These are phyloP conservation scores for Colletotrichum filicis DNA, from an alignment of 2,329 filamentous ascomycete species.

Conservation along the genomic window DNA sequence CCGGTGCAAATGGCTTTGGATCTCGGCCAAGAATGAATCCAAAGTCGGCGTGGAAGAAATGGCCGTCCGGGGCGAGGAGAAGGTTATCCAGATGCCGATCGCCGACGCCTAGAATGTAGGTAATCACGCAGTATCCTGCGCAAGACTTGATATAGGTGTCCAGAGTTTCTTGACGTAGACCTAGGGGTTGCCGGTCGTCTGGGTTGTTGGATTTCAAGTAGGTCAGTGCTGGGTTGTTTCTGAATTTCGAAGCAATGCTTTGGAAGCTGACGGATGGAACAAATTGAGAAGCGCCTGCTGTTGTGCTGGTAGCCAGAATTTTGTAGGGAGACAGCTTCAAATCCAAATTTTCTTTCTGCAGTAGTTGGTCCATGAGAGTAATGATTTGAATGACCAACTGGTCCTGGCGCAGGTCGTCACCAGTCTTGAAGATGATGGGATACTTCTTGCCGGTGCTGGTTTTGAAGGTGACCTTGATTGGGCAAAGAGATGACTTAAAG, in stretches of 20 bases:
- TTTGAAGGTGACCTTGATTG: constrained; percentile 91
- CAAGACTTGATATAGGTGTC: constrained; percentile 97
- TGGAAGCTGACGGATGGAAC: constrained; percentile 88
- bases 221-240: constrained; percentile 76
- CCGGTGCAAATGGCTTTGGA: constrained; percentile 95
- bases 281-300: constrained; percentile 92
- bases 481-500: constrained; percentile 94
- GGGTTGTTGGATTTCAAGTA: constrained; percentile 93
- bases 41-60: constrained; percentile 99
- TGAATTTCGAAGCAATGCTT: constrained; percentile 85
- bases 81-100: constrained; percentile 97
- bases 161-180: constrained; percentile 90
- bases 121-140: constrained; percentile 98
- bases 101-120: constrained; percentile 95
- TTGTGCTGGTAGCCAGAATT: constrained; percentile 91
- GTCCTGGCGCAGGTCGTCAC: constrained; percentile 95
- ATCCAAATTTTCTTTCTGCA: constrained; percentile 96
- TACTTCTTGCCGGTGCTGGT: constrained; percentile 82
- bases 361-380: constrained; percentile 94
- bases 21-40: constrained; percentile 97
- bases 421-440: constrained; percentile 96
- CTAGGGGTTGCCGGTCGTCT: constrained; percentile 81
- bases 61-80: constrained; percentile 86
- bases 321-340: constrained; percentile 96
- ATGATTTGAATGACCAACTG: constrained; percentile 96